These are phyloP conservation scores for Coemansia erecta DNA, from an alignment of 192 early-diverging fungal genomes.

Conservation along the genomic window DNA sequence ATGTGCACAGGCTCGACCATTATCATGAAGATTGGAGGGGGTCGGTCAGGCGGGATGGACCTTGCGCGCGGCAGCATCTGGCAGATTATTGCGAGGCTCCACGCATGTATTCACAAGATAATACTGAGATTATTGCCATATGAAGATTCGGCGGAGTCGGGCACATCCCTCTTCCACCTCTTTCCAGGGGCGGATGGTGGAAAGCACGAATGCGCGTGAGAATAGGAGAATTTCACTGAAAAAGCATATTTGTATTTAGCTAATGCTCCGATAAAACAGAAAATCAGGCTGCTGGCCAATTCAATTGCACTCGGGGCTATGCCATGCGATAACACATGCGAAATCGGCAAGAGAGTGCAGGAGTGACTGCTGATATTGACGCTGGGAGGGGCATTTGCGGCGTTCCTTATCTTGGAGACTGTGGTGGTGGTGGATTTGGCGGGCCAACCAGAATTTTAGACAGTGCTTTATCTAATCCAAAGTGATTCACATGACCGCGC, in stretches of 20 bases:
- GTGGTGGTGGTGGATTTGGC: no score
- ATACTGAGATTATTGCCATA: neutral
- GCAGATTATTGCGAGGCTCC: neutral
- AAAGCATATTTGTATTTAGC: neutral
- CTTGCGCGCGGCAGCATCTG: neutral
- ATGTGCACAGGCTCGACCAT: neutral
- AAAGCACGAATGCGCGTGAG: neutral
- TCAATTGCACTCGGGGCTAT: neutral
- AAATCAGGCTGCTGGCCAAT: neutral
- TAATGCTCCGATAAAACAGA: slow-evolving; percentile 5
- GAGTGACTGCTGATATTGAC: no score
- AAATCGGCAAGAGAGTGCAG: neutral
- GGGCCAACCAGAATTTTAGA: no score
- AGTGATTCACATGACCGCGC: no score
- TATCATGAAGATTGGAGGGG: neutral
- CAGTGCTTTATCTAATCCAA: no score
- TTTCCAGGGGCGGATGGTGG: neutral
- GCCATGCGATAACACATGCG: slow-evolving; percentile 6
- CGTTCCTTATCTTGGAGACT: no score
- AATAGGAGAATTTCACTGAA: slow-evolving; percentile 1
- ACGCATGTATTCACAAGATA: neutral
- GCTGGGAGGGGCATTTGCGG: no score
- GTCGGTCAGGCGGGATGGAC: neutral
- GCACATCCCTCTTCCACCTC: neutral
- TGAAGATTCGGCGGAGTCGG: neutral